Conservation (phyloP, 768 basidiomycete genomes). For the Leccinum sublutescens region DNA sequence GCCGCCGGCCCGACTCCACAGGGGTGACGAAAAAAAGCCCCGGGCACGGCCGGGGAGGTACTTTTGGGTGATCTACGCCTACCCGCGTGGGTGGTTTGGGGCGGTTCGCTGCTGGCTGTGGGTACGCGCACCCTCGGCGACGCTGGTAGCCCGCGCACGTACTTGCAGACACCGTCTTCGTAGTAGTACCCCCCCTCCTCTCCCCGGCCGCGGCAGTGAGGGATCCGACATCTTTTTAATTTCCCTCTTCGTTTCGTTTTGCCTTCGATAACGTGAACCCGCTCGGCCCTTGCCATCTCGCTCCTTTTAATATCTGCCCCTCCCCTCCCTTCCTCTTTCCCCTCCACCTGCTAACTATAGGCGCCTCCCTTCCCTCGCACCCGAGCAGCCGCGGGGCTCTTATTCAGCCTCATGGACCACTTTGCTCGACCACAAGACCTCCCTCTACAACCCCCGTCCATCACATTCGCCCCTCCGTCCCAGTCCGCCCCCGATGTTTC, state of each 20-base stretch:
- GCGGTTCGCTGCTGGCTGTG: slow-evolving; percentile 1
- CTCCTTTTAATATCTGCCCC: slow-evolving; percentile 27
- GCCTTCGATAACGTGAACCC: slow-evolving; percentile 26
- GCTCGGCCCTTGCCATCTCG: slow-evolving; percentile 25
- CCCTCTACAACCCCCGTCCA: slow-evolving; percentile 16
- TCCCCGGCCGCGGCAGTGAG: neutral
- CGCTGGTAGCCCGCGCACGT: slow-evolving; percentile 9
- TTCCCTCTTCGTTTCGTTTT: slow-evolving; percentile 18
- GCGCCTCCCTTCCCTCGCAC: slow-evolving; percentile 1
- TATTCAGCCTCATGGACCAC: slow-evolving; percentile 36
- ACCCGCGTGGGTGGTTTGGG: neutral
- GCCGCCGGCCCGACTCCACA: slow-evolving; percentile 35
- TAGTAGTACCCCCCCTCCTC: neutral
- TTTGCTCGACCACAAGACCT: slow-evolving; percentile 27
- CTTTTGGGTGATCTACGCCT: slow-evolving; percentile 24
- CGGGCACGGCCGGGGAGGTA: slow-evolving; percentile 26
- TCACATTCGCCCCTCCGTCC: slow-evolving; percentile 25
- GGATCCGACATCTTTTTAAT: slow-evolving; percentile 12
- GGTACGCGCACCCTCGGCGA: slow-evolving; percentile 1
- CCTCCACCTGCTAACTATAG: slow-evolving; percentile 2
- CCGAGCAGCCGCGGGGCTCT: neutral
- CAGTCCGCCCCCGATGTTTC: slow-evolving; percentile 21
- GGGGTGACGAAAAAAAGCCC: slow-evolving; percentile 14
- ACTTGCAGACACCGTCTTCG: slow-evolving; percentile 1
- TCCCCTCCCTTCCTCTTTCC: slow-evolving; percentile 3